Percentiles rank a stretch among this genome's conserved stretches.
phyloP scores from a whole-genome alignment of 345 rosid genomes.

The Citrus mangshanensis region DNA sequence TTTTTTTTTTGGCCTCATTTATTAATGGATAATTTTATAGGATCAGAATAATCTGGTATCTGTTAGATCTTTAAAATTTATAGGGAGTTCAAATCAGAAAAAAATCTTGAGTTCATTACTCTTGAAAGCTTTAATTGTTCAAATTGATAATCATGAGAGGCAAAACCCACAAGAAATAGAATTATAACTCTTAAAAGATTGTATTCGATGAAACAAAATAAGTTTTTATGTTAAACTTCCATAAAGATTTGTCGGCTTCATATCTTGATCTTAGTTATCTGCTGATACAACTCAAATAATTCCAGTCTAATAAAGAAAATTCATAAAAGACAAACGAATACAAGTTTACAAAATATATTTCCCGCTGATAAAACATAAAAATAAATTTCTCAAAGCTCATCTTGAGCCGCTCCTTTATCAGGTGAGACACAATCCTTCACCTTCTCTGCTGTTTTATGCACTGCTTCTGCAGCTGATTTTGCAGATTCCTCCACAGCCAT shows the following conservation, averaged over 20 bases:
- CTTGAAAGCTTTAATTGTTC: no score
- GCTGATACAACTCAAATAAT: not conserved
- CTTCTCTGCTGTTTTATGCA: constrained; percentile 46
- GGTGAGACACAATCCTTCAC: constrained; percentile 24
- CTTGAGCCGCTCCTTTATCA: constrained; percentile 19
- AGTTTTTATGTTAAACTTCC: no score
- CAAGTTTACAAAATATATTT: not conserved
- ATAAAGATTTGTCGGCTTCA: no score
- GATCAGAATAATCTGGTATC: no score
- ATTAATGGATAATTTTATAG: not conserved
- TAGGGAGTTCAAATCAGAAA: no score
- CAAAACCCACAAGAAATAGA: no score
- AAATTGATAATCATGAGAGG: no score
- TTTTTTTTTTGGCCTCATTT: no score
- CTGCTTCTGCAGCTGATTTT: constrained; percentile 48
- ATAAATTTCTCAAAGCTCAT: constrained; percentile 31
- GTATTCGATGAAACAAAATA: no score
- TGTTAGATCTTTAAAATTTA: not conserved
- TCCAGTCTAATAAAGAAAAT: not conserved
- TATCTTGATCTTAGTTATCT: no score
- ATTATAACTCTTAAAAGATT: no score
- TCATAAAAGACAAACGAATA: not conserved
- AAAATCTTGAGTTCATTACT: no score
- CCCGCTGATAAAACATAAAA: not conserved
- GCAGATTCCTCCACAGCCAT: constrained; percentile 48